Conservation (phyloP, 225 moss, liverwort and hornwort genomes). For the Pleurozium schreberi region DNA sequence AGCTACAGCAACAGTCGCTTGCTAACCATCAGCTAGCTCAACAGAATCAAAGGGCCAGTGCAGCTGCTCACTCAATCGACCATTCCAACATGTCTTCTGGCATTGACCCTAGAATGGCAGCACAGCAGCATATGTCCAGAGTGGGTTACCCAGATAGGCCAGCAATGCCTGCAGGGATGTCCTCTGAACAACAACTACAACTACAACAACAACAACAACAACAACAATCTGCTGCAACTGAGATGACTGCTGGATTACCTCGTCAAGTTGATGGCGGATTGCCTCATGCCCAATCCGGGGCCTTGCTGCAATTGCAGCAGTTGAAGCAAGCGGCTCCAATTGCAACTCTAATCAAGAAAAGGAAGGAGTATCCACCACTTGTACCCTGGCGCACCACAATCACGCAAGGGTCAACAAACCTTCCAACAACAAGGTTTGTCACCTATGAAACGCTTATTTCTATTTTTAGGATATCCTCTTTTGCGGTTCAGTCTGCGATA, state of each 20-base stretch:
- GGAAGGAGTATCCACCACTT: constrained; percentile 66
- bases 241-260: constrained; percentile 11
- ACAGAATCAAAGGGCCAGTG: constrained; percentile 35
- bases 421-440: constrained; percentile 67
- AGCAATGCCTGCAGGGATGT: constrained; percentile 18
- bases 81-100: constrained; percentile 18
- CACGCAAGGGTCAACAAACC: constrained; percentile 65
- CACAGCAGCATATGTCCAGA: constrained; percentile 45
- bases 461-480: not conserved
- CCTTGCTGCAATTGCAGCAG: constrained; percentile 27
- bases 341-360: constrained; percentile 48
- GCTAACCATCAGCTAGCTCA: constrained; percentile 28
- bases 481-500: not conserved
- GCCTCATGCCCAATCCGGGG: constrained; percentile 19
- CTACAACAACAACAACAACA: not conserved
- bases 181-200: not conserved
- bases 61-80: constrained; percentile 20
- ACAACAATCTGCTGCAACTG: not conserved
- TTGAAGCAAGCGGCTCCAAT: constrained; percentile 19
- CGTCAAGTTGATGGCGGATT: constrained; percentile 18
- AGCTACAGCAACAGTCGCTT: constrained; percentile 30
- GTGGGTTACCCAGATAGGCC: constrained; percentile 25
- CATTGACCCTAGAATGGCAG: constrained; percentile 25
- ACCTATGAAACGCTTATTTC: not conserved
- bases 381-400: constrained; percentile 88